phyloP scores from a whole-genome alignment of 257 asterid species.

The Nicotiana knightiana region DNA sequence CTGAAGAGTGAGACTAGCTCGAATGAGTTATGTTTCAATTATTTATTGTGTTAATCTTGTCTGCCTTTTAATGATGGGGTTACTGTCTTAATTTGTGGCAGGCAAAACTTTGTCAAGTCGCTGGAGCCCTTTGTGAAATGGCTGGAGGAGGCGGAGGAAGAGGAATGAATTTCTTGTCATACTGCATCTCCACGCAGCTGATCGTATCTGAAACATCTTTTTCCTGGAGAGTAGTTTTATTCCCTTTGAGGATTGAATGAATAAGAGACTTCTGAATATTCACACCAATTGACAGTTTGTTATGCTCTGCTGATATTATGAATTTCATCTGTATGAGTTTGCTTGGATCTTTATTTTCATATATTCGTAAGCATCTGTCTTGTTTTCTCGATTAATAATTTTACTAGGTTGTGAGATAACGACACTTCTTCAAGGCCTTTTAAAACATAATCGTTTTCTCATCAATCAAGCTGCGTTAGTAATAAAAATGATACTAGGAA shows the following conservation, averaged over 20 bases:
- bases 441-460: background rate
- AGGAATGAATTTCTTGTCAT: constrained; percentile 30
- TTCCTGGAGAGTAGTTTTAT: background rate
- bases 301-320: background rate
- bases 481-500: background rate
- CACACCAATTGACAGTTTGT: constrained; percentile 5
- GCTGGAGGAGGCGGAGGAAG: constrained; percentile 99
- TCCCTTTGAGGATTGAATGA: background rate
- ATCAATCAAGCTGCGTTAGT: background rate
- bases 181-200: background rate
- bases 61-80: background rate
- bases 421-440: background rate
- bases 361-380: background rate
- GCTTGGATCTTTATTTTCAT: background rate
- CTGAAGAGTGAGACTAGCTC: background rate
- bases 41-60: background rate
- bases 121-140: constrained; percentile 92
- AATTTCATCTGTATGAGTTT: constrained; percentile 1
- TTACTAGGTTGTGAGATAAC: background rate
- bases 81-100: constrained; percentile 14
- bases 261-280: constrained; percentile 3
- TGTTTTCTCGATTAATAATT: background rate
- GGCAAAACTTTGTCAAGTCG: constrained; percentile 89
- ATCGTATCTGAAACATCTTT: background rate
- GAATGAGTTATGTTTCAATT: background rate